Conservation (phyloP, 371 early-diverging fungal genomes). For the Mortierella sp. region DNA sequence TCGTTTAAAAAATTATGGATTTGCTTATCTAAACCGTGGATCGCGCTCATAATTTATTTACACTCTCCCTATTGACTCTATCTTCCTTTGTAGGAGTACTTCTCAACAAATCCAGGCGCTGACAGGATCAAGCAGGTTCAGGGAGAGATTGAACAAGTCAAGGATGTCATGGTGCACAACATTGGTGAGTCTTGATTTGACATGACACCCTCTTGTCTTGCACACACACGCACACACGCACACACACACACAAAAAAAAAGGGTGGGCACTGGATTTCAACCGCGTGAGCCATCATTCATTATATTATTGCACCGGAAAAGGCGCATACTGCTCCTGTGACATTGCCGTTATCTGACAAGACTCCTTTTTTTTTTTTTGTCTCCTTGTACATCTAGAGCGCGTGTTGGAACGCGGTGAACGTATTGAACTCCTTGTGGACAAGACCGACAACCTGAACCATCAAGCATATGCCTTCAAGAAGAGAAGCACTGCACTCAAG, state of each 20-base stretch:
- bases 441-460: slow-evolving; percentile 92
- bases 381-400: slow-evolving; percentile 41
- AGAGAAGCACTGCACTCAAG: slow-evolving; percentile 88
- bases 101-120: slow-evolving; percentile 77
- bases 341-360: neutral
- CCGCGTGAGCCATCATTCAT: no score
- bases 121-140: slow-evolving; percentile 88
- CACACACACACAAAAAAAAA: no score
- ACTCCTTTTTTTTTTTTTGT: slow-evolving; percentile 2
- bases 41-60: neutral
- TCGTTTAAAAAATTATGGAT: neutral
- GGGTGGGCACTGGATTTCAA: no score
- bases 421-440: slow-evolving; percentile 74
- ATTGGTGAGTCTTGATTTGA: slow-evolving; percentile 77
- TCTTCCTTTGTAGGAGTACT: slow-evolving; percentile 71
- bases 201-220: no score
- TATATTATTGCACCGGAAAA: no score
- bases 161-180: slow-evolving; percentile 95
- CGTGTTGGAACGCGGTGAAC: neutral
- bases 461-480: slow-evolving; percentile 91
- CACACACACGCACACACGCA: no score
- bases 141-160: slow-evolving; percentile 93
- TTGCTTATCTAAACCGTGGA: neutral
- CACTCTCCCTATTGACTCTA: neutral
- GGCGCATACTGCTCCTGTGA: no score